Conservation (phyloP, 768 basidiomycete species). For the Tricholoma terreum region DNA sequence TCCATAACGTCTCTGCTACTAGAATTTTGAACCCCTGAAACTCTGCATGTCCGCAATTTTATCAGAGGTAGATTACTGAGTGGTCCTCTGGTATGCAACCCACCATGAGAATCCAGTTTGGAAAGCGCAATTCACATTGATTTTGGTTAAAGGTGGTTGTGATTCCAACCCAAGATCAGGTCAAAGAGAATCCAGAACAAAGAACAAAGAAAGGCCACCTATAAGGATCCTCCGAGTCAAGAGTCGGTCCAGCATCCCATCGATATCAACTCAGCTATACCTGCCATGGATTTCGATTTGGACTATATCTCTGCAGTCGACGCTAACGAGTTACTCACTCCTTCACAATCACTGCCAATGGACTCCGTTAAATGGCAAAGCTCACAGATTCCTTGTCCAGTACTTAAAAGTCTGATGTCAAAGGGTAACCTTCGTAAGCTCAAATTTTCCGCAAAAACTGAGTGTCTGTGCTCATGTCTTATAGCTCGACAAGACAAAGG, state of each 20-base stretch:
- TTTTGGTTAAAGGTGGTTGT: too few relatives aligned
- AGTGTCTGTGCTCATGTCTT: background rate
- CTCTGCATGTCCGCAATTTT: too few relatives aligned
- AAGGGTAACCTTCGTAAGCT: slow-evolving; percentile 8
- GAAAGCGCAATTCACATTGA: too few relatives aligned
- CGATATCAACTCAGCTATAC: too few relatives aligned
- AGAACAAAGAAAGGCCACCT: background rate
- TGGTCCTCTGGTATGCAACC: too few relatives aligned
- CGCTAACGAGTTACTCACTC: background rate
- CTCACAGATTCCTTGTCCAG: slow-evolving; percentile 27
- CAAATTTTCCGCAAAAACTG: background rate
- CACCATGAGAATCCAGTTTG: too few relatives aligned
- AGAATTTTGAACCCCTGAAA: too few relatives aligned
- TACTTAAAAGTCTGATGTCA: slow-evolving; percentile 24
- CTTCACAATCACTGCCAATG: background rate
- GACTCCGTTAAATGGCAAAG: slow-evolving; percentile 31
- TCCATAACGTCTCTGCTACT: too few relatives aligned
- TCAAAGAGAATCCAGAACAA: background rate
- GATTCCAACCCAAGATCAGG: too few relatives aligned
- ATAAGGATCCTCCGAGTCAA: background rate
- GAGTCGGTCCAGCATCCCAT: too few relatives aligned
- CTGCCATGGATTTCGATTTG: background rate
- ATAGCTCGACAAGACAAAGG: background rate
- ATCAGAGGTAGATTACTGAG: too few relatives aligned
- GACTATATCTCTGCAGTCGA: background rate